phyloP scores from a whole-genome alignment of 225 moss, liverwort and hornwort genomes.

The Physcomitrellopsis africana region DNA sequence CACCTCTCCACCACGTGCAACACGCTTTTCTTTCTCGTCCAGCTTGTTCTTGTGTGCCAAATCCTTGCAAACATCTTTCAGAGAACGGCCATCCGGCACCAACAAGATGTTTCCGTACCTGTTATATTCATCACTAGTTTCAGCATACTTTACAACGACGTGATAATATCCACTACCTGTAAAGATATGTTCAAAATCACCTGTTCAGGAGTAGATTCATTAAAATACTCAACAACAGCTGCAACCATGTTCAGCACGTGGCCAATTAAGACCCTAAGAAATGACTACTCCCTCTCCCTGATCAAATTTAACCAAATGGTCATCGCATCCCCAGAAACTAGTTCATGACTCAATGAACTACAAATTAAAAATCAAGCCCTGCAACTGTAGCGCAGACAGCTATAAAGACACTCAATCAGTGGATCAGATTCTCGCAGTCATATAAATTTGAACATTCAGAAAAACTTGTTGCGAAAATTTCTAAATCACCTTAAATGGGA shows the following conservation, averaged over 20 bases:
- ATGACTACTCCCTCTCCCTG: not conserved
- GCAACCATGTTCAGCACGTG: not conserved
- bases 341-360: not conserved
- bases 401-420: not conserved
- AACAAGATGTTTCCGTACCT: conserved; percentile 39
- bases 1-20: conserved; percentile 54
- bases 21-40: conserved; percentile 15
- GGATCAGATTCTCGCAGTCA: not conserved
- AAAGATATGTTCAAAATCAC: not conserved
- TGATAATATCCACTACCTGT: not conserved
- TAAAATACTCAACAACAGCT: not conserved
- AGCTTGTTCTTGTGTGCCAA: conserved; percentile 46
- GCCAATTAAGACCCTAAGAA: not conserved
- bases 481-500: not conserved
- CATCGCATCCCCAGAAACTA: not conserved
- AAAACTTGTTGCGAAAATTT: not conserved
- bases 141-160: conserved; percentile 17
- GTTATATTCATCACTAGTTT: conserved; percentile 28
- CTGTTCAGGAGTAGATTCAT: not conserved
- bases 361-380: not conserved
- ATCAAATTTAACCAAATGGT: not conserved
- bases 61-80: conserved; percentile 55
- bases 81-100: conserved; percentile 49
- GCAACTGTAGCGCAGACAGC: not conserved
- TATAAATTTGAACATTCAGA: not conserved